A percentile compares a stretch with the other conserved stretches of the same genome.
These are phyloP conservation scores for Oenanthe javanica DNA, from an alignment of 140 eudicot species.

Conservation along the genomic window DNA sequence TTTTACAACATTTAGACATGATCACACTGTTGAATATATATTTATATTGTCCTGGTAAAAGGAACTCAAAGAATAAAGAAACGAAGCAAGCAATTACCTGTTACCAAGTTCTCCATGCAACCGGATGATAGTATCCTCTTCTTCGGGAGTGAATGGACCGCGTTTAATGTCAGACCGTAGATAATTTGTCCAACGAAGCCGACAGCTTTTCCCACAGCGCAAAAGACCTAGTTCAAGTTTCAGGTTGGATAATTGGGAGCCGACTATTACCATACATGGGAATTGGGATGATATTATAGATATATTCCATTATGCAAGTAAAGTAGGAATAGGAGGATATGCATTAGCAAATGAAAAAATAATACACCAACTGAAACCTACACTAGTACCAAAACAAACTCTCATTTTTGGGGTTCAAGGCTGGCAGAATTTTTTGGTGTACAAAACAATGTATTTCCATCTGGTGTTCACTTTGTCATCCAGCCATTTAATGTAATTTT, in stretches of 20 bases:
- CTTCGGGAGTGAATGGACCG: constrained; percentile 52
- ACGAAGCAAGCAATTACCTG: constrained; percentile 37
- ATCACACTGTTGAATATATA: not conserved
- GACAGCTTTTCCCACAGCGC: constrained; percentile 75
- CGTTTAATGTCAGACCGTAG: constrained; percentile 72
- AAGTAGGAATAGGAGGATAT: not conserved
- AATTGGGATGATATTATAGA: not conserved
- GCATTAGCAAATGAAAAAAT: not conserved
- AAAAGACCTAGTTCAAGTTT: constrained; percentile 37
- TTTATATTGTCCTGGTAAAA: not conserved
- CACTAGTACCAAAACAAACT: not conserved
- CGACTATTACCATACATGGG: not conserved
- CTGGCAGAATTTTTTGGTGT: not conserved
- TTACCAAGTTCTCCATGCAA: constrained; percentile 51
- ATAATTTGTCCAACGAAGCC: constrained; percentile 70
- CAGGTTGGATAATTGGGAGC: not conserved
- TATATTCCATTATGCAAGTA: not conserved
- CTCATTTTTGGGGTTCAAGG: not conserved
- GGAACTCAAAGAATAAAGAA: not conserved
- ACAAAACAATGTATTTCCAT: not conserved
- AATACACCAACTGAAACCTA: not conserved
- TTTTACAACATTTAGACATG: not conserved
- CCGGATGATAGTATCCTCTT: constrained; percentile 51
- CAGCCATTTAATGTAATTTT: not conserved
- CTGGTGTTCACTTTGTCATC: not conserved